Evolutionary conservation across 495 filamentous ascomycete genomes (phyloP).

Genomic region (Lasiosphaeris hirsuta): DNA sequence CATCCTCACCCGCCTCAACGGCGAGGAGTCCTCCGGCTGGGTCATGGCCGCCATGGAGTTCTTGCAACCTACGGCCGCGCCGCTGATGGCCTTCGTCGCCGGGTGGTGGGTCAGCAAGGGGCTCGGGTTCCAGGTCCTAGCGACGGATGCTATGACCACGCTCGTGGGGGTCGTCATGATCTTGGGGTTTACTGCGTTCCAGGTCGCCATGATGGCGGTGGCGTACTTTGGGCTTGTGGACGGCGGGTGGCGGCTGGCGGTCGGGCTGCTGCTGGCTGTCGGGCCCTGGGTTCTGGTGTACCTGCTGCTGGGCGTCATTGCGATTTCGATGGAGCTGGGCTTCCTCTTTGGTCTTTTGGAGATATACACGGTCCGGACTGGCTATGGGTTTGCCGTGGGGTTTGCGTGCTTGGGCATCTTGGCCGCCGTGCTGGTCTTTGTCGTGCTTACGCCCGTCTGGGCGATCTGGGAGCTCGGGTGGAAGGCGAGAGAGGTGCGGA

Average conservation of each 20-base stretch:
- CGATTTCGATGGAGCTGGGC: neutral
- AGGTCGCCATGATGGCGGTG: neutral
- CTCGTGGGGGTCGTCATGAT: constrained; percentile 2
- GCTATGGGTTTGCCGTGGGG: neutral
- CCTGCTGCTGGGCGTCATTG: constrained; percentile 3
- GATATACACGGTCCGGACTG: neutral
- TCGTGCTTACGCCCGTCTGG: constrained; percentile 3
- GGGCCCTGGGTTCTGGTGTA: constrained; percentile 6
- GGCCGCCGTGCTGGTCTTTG: neutral
- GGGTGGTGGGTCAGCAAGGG: constrained; percentile 5
- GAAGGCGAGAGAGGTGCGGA: neutral
- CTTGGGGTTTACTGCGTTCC: constrained; percentile 3
- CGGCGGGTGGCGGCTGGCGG: neutral
- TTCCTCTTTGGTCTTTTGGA: constrained; percentile 5
- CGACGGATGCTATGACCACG: constrained; percentile 2
- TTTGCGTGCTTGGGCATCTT: constrained; percentile 2
- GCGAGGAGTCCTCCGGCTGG: neutral
- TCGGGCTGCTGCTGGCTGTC: constrained; percentile 1
- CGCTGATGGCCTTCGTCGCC: neutral
- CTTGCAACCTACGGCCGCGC: constrained; percentile 1
- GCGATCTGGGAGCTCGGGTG: constrained; percentile 3
- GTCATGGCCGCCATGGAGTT: constrained; percentile 1
- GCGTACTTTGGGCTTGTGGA: too few relatives aligned
- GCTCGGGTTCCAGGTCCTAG: constrained; percentile 1
- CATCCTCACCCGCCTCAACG: neutral